Percentiles rank a stretch among this genome's conserved stretches.
These are phyloP conservation scores for Asterochloris erici DNA, from an alignment of 139 green algal species.

Conservation along the genomic window DNA sequence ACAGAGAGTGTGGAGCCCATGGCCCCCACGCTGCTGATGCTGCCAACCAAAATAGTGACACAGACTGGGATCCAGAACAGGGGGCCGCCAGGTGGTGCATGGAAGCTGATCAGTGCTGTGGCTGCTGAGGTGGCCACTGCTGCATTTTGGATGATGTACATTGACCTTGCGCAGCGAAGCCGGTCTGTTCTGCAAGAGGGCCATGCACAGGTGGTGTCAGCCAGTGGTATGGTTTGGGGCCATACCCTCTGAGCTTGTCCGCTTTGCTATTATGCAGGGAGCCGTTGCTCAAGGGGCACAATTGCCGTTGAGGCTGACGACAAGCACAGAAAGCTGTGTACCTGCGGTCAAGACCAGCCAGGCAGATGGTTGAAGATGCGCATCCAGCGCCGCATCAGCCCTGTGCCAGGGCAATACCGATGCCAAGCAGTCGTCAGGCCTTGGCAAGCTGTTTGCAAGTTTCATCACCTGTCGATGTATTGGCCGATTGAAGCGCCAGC, in stretches of 20 bases:
- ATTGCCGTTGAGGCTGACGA: too few species aligned
- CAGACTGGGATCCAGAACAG: slow-evolving; percentile 41
- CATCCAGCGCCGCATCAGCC: too few species aligned
- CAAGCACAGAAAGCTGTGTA: too few species aligned
- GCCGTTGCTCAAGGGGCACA: too few species aligned
- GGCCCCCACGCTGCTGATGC: slow-evolving; percentile 48
- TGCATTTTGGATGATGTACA: slow-evolving; percentile 63
- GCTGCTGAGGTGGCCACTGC: slow-evolving; percentile 44
- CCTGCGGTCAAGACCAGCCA: too few species aligned
- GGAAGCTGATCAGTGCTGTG: slow-evolving; percentile 30
- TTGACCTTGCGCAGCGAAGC: slow-evolving; percentile 28
- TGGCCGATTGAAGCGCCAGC: not conserved
- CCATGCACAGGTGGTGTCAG: not conserved
- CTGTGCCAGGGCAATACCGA: too few species aligned
- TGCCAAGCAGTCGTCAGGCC: too few species aligned
- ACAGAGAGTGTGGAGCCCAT: slow-evolving; percentile 56
- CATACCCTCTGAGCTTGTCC: too few species aligned
- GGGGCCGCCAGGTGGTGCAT: not conserved
- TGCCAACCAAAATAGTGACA: slow-evolving; percentile 35
- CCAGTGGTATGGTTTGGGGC: too few species aligned
- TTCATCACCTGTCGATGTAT: slow-evolving; percentile 18
- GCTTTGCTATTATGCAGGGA: too few species aligned
- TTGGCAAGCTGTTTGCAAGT: too few species aligned
- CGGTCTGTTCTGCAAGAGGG: slow-evolving; percentile 11
- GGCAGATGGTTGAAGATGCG: too few species aligned